Evolutionary conservation across 2,329 filamentous ascomycete genomes (phyloP), one percentile per base, ranked within the genome.

Genomic region (Conoideocrella luteorostrata): DNA sequence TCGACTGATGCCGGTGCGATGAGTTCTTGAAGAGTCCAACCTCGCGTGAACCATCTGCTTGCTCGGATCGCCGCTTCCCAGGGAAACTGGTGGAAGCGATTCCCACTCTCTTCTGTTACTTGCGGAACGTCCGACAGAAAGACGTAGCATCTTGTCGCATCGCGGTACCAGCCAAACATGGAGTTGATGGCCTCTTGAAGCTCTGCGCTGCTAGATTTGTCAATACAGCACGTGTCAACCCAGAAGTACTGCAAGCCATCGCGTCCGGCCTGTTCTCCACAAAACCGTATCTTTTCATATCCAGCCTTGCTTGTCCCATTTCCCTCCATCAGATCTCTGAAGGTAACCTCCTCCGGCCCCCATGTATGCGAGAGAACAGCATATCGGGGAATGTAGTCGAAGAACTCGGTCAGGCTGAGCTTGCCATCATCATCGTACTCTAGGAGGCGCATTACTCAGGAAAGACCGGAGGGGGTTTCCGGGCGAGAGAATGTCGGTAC

Each of bases 281-380:
- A 50, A 30, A 51, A 49, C 20, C 13, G n/a, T 18, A 52, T 40
- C 48, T 52, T 49, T 5, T 37, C 12, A 30, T 44, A 49, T 4
- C 47, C 47, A n/a, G 12, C 21, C 20, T 47, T 47, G 29, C 46
- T n/a, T 18, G 40, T 4, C 21, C 41, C 34, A 12, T 36, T 42
- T 4, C 42, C 18, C 15, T 34, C 17, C 15, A 20, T 15, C 15
- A 51, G 17, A 38, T 52, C 49, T 12, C 34, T 33, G 15, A 47
- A 48, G 24, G 41, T 48, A 4, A 54, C 45, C 22, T 54, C 52
- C 10, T 52, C 39, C 11, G 26, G 6, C 12, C 50, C 51, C 52
- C 52, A 55, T 7, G 50, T 55, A 34, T 55, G 52, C 24, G 52
- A 53, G 9, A 55, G 38, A 17, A 53, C 51, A 13, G 50, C 52